Conservation (phyloP, 2,329 filamentous ascomycete species). For the Cadophora malorum region DNA sequence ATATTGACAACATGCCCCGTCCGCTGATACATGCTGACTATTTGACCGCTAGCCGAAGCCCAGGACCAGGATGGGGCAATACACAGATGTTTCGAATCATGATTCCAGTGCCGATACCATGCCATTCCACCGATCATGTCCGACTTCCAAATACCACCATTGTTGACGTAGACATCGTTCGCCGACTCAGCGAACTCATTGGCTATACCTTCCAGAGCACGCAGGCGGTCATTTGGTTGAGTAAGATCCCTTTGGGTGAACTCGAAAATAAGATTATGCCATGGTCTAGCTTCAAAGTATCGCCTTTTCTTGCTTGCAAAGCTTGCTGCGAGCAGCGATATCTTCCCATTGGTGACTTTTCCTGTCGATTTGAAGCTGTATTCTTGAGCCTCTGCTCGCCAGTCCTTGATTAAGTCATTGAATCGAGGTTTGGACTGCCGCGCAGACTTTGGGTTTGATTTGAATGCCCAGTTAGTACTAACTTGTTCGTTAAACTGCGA, state of each 20-base stretch:
- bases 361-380: slow-evolving; percentile 4
- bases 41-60: neutral
- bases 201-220: neutral
- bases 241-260: slow-evolving; percentile 1
- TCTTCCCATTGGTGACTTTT: neutral
- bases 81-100: neutral
- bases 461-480: neutral
- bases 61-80: slow-evolving; percentile 7
- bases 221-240: slow-evolving; percentile 1
- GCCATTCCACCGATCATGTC: slow-evolving; percentile 9
- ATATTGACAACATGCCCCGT: slow-evolving; percentile 1
- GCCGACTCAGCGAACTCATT: neutral
- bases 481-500: neutral
- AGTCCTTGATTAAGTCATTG: neutral
- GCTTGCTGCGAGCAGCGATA: neutral
- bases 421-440: neutral
- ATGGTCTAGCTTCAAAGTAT: neutral
- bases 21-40: neutral
- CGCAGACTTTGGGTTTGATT: neutral
- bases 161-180: neutral
- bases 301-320: neutral
- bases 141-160: slow-evolving; percentile 1
- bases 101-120: slow-evolving; percentile 1
- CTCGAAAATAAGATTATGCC: slow-evolving; percentile 3
- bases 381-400: slow-evolving; percentile 7